These are phyloP conservation scores for Parafenestella ontariensis DNA, from an alignment of 2,329 filamentous ascomycete genomes.

Conservation along the genomic window DNA sequence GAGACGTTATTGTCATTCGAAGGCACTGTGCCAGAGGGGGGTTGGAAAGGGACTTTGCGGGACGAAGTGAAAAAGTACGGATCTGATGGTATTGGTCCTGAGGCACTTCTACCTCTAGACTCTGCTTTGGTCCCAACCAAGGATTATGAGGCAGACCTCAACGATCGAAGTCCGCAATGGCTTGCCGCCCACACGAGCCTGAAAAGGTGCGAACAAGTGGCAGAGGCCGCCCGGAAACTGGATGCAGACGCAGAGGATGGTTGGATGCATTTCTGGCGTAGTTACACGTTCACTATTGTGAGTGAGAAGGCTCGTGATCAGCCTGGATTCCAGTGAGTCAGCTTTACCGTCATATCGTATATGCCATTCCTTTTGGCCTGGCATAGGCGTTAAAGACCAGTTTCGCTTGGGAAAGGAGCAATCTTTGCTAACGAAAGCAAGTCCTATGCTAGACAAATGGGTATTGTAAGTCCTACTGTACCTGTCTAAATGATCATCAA, in stretches of 20 bases:
- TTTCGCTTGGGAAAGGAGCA: neutral
- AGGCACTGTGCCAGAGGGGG: neutral
- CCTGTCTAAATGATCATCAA: neutral
- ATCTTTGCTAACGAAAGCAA: neutral
- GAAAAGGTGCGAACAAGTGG: neutral
- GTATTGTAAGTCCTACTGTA: conserved; percentile 5
- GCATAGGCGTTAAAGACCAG: too few species aligned
- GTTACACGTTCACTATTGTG: neutral
- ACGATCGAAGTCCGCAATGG: neutral
- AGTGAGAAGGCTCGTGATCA: conserved; percentile 1
- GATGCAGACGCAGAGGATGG: neutral
- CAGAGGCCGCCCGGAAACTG: neutral
- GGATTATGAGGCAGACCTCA: neutral
- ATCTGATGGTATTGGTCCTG: neutral
- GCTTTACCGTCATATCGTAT: too few species aligned
- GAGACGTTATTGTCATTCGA: conserved; percentile 6
- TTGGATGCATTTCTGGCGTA: conserved; percentile 8
- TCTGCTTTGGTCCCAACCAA: neutral
- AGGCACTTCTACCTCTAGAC: neutral
- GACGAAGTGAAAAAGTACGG: conserved; percentile 1
- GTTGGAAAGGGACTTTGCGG: neutral
- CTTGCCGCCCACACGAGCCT: neutral
- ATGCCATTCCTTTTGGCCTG: too few species aligned
- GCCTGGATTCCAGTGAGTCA: conserved; percentile 4
- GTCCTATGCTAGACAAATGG: neutral